These are phyloP conservation scores for Phaeodactylum tricornutum DNA, from an alignment of 108 stramenopile genomes.

Conservation along the genomic window DNA sequence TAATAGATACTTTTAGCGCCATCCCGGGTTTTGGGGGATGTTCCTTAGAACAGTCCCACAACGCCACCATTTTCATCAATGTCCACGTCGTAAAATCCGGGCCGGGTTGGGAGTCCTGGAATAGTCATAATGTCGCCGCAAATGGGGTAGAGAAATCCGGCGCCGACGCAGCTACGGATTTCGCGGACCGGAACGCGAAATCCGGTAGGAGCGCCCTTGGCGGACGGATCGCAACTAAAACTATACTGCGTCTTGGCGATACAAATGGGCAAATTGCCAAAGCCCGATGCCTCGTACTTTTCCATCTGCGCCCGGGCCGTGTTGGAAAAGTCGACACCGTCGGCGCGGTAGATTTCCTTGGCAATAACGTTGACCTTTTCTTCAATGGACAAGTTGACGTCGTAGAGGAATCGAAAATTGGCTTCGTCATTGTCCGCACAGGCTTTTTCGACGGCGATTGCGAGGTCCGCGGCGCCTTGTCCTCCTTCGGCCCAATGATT, in stretches of 20 bases:
- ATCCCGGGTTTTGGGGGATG: too few species aligned
- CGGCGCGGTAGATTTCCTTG: slow-evolving; percentile 95
- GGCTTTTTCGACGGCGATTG: slow-evolving; percentile 76
- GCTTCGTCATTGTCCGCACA: slow-evolving; percentile 51
- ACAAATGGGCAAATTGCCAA: slow-evolving; percentile 93
- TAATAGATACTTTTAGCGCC: too few species aligned
- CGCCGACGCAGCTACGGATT: slow-evolving; percentile 92
- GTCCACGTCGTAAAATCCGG: slow-evolving; percentile 99
- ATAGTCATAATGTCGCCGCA: slow-evolving; percentile 99
- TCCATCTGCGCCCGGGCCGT: slow-evolving; percentile 70
- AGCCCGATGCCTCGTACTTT: slow-evolving; percentile 83
- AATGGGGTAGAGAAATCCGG: slow-evolving; percentile 95
- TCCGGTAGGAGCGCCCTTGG: slow-evolving; percentile 89
- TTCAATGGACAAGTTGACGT: slow-evolving; percentile 65
- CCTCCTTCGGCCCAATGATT: slow-evolving; percentile 98
- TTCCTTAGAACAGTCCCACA: slow-evolving; percentile 87
- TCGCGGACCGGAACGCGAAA: slow-evolving; percentile 91
- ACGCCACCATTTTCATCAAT: slow-evolving; percentile 93
- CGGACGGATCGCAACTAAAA: slow-evolving; percentile 87
- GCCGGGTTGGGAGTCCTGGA: slow-evolving; percentile 95
- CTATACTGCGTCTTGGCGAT: slow-evolving; percentile 99
- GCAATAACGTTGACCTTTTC: slow-evolving; percentile 86
- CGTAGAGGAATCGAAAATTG: slow-evolving; percentile 88
- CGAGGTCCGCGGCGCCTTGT: slow-evolving; percentile 89
- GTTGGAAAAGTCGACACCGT: slow-evolving; percentile 87